phyloP scores from a whole-genome alignment of 2,329 filamentous ascomycete genomes.

The Beauveria australis region DNA sequence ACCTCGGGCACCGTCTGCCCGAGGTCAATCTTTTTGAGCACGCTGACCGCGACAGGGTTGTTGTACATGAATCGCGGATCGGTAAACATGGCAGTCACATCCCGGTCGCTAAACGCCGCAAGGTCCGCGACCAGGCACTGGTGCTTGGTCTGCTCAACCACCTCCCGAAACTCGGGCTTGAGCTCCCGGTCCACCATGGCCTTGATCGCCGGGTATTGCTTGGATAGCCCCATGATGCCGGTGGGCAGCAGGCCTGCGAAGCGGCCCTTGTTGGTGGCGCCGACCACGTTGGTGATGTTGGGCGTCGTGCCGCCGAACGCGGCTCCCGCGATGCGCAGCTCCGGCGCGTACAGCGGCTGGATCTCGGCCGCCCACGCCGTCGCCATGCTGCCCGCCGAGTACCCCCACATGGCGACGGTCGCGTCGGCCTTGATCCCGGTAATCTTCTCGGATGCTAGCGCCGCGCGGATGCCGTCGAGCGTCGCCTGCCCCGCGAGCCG shows the following conservation, averaged over 20 bases:
- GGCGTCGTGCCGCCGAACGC: conserved; percentile 19
- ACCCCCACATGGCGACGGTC: conserved; percentile 35
- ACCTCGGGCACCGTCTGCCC: conserved; percentile 29
- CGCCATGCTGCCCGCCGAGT: conserved; percentile 19
- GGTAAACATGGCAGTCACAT: conserved; percentile 34
- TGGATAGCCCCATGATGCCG: conserved; percentile 16
- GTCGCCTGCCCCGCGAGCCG: conserved; percentile 32
- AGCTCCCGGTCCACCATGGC: conserved; percentile 12
- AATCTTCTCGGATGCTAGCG: conserved; percentile 19
- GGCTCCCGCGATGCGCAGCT: conserved; percentile 18
- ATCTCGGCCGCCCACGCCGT: conserved; percentile 19
- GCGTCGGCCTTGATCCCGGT: conserved; percentile 26
- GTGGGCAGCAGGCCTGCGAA: conserved; percentile 16
- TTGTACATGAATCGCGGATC: conserved; percentile 22
- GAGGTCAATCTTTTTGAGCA: conserved; percentile 21
- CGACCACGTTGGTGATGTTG: conserved; percentile 13
- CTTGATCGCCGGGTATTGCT: conserved; percentile 15
- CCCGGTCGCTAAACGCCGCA: conserved; percentile 21
- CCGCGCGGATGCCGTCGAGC: conserved; percentile 36
- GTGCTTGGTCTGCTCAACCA: conserved; percentile 19
- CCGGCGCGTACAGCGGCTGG: conserved; percentile 19
- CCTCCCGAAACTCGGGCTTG: conserved; percentile 15
- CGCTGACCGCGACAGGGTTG: conserved; percentile 17
- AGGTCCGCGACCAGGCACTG: conserved; percentile 20
- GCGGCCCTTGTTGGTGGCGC: conserved; percentile 12